Evolutionary conservation across 805 yeast species (phyloP).

Genomic region (Brettanomyces anomalus): DNA sequence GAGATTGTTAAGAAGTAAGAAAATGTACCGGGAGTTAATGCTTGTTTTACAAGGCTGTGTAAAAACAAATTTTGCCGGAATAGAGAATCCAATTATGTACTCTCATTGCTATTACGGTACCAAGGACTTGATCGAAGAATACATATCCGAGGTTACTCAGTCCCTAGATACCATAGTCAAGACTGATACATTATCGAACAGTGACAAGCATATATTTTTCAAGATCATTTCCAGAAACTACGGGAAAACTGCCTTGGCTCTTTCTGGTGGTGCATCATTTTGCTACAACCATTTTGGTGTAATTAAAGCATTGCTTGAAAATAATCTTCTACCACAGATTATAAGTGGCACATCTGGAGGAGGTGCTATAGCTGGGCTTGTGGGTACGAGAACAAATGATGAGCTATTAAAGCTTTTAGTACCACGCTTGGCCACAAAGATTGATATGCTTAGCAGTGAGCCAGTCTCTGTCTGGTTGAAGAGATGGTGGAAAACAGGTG

Average conservation of each 20-base stretch:
- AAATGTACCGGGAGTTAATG: constrained; percentile 38
- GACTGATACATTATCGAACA: constrained; percentile 27
- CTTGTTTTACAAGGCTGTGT: constrained; percentile 55
- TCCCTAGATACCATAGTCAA: constrained; percentile 37
- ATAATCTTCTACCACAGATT: constrained; percentile 56
- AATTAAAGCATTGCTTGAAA: constrained; percentile 59
- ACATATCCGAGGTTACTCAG: constrained; percentile 41
- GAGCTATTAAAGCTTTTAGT: constrained; percentile 48
- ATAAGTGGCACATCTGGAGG: constrained; percentile 80
- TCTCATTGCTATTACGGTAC: constrained; percentile 74
- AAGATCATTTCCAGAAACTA: constrained; percentile 50
- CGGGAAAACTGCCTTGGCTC: constrained; percentile 64
- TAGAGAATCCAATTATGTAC: constrained; percentile 61
- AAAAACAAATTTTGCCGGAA: constrained; percentile 70
- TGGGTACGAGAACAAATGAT: constrained; percentile 60
- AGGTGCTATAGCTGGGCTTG: constrained; percentile 65
- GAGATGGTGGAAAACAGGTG: constrained; percentile 68
- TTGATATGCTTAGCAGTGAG: constrained; percentile 60
- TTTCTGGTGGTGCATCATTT: constrained; percentile 76
- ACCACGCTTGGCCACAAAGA: constrained; percentile 53
- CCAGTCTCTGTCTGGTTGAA: constrained; percentile 50
- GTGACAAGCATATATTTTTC: constrained; percentile 45
- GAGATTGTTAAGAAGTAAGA: constrained; percentile 22
- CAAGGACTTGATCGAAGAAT: constrained; percentile 46
- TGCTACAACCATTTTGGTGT: constrained; percentile 74